Percentiles rank a stretch among this genome's conserved stretches.
These are phyloP conservation scores for Paecilomyces dactylethromorphus DNA, from an alignment of 2,329 filamentous ascomycete species.

Conservation along the genomic window DNA sequence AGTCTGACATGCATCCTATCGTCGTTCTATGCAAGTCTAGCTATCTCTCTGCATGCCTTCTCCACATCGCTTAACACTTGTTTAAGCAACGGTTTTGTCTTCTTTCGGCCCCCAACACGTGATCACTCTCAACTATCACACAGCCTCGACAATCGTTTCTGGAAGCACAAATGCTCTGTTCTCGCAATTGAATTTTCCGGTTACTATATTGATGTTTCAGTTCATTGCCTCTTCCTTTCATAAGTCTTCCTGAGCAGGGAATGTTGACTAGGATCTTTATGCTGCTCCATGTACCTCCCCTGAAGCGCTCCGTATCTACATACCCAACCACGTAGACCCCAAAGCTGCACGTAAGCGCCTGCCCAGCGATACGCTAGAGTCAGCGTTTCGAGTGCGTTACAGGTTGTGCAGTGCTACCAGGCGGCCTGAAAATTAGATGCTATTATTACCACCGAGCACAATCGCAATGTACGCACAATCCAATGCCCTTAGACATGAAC, in stretches of 20 bases:
- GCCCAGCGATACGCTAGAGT: not conserved
- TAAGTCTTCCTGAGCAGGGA: not conserved
- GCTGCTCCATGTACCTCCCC: not conserved
- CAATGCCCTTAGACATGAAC: not conserved
- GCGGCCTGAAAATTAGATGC: not conserved
- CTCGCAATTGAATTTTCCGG: not conserved
- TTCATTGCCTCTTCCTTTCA: not conserved
- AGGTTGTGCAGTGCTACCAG: not conserved
- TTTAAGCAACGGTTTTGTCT: not conserved
- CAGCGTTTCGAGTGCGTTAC: not conserved
- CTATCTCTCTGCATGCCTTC: not conserved
- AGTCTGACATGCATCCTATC: not conserved
- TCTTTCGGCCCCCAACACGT: not conserved
- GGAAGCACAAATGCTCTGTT: not conserved
- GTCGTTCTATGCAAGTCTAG: not conserved
- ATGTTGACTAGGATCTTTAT: not conserved
- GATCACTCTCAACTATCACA: not conserved
- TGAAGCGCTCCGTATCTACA: not conserved
- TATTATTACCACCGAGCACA: not conserved
- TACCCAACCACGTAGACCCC: not conserved
- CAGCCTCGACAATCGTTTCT: not conserved
- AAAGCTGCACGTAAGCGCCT: not conserved
- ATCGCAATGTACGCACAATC: not conserved
- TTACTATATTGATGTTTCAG: too few relatives aligned
- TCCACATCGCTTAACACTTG: not conserved